Base-by-base conservation (phyloP, 1,139 yeast species). In the Nakaseomyces delphensis region DNA sequence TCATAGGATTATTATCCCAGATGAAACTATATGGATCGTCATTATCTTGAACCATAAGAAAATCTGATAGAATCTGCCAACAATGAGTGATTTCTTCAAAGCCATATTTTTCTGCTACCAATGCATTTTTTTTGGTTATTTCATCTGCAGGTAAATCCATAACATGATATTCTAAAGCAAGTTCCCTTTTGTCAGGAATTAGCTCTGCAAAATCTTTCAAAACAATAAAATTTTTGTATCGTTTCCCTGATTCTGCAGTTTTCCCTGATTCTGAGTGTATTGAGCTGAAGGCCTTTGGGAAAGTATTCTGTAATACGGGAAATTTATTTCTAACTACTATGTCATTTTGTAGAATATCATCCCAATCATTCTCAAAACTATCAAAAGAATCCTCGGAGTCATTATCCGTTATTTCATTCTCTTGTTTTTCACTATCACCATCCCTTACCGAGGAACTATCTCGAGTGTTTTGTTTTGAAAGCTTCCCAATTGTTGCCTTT, bases 1-100 rank as follows among this genome's bases (percentile, higher is more conserved):
- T 95, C 59, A 82, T 74, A 0, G 93, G 91, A 59, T 85, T 95
- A 3, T 74, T 65, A 0, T 89, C 91, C 96, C 96, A 87, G 49
- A 70, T 74, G 47, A 76, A 75, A 18, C 69, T 57, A 44, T 65
- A 60, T 18, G 56, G 54, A 32, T 53, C 47, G 18, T 51, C 46
- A 23, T 47, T 51, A 8, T 52, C 53, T 24, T 56, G 52, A 2
- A 50, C 51, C 43, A 60, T 52, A 8, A 61, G 37, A 33, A 60
- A 45, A 43, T 60, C 59, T 3, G 69, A 61, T 3, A 82, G 56
- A n/a, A 87, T 65, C 45, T 69, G 73, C 97, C 97, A 89, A 32
- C 85, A 80, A 48, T 82, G 80, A 13, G 84, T 78, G 4, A 84
- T 69, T 25, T 79, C 87, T 3, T 62, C 62, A 38, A 74, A 71